Conservation (phyloP, 2,329 filamentous ascomycete genomes). For the Fusarium aywerte region DNA sequence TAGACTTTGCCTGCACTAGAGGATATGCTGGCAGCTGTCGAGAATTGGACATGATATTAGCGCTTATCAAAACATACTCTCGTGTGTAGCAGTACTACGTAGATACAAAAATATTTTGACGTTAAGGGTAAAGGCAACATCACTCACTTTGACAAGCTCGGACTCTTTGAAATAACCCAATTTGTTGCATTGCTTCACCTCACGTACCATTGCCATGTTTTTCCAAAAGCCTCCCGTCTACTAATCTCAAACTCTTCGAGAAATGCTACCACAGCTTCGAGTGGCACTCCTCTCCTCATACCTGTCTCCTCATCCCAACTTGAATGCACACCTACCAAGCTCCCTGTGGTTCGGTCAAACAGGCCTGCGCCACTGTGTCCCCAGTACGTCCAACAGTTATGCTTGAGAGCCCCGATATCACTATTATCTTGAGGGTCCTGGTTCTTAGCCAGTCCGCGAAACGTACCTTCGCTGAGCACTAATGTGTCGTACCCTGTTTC, state of each 20-base stretch:
- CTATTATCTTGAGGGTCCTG: constrained; percentile 61
- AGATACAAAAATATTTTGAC: constrained; percentile 26
- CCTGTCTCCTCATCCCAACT: constrained; percentile 64
- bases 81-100: constrained; percentile 17
- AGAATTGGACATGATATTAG: constrained; percentile 28
- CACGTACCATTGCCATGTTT: constrained; percentile 31
- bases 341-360: constrained; percentile 52
- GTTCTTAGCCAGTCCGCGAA: constrained; percentile 52
- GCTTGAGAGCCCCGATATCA: constrained; percentile 63
- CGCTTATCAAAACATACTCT: constrained; percentile 24
- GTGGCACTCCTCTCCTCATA: constrained; percentile 61
- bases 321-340: constrained; percentile 62
- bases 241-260: constrained; percentile 39
- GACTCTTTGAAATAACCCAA: neutral
- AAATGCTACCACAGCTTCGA: constrained; percentile 58
- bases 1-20: constrained; percentile 13
- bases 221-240: constrained; percentile 1
- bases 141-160: neutral
- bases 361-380: constrained; percentile 64
- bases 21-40: constrained; percentile 8
- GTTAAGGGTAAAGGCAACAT: constrained; percentile 10
- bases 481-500: constrained; percentile 59
- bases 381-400: constrained; percentile 68
- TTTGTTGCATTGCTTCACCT: neutral
- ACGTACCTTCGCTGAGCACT: constrained; percentile 57